Percentiles rank a stretch among this genome's conserved stretches.
These are phyloP conservation scores for Fistulifera pelliculosa DNA, from an alignment of 108 stramenopile species.

Conservation along the genomic window DNA sequence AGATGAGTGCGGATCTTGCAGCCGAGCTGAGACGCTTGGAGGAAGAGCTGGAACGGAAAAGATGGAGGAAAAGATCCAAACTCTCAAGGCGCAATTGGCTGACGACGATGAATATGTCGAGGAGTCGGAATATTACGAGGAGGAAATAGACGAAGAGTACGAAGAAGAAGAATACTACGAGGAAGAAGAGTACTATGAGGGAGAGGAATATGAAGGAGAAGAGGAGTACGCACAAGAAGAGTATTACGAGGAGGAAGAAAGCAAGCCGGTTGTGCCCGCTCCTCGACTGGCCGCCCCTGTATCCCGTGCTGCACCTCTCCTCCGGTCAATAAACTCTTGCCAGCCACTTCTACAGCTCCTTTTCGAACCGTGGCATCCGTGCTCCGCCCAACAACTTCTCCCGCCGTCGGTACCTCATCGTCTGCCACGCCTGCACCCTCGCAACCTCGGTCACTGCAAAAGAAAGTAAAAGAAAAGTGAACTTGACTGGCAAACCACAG, in stretches of 20 bases:
- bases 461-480: neutral
- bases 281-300: neutral
- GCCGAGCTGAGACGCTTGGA: neutral
- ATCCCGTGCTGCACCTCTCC: neutral
- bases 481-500: too few species aligned
- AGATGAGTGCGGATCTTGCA: neutral
- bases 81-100: neutral
- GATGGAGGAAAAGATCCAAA: neutral
- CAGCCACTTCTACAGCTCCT: neutral
- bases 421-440: neutral
- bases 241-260: slow-evolving; percentile 4
- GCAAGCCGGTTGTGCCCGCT: neutral
- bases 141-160: slow-evolving; percentile 6
- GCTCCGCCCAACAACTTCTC: neutral
- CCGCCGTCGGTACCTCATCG: neutral
- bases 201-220: slow-evolving; percentile 5
- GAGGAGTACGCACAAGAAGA: slow-evolving; percentile 7
- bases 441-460: neutral
- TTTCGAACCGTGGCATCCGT: neutral
- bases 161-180: slow-evolving; percentile 7
- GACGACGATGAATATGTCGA: neutral
- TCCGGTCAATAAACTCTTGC: neutral
- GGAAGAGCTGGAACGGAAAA: neutral
- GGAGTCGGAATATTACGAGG: slow-evolving; percentile 2
- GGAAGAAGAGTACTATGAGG: slow-evolving; percentile 5